phyloP scores from a whole-genome alignment of 1,139 yeast species.

The Spathaspora sp. region DNA sequence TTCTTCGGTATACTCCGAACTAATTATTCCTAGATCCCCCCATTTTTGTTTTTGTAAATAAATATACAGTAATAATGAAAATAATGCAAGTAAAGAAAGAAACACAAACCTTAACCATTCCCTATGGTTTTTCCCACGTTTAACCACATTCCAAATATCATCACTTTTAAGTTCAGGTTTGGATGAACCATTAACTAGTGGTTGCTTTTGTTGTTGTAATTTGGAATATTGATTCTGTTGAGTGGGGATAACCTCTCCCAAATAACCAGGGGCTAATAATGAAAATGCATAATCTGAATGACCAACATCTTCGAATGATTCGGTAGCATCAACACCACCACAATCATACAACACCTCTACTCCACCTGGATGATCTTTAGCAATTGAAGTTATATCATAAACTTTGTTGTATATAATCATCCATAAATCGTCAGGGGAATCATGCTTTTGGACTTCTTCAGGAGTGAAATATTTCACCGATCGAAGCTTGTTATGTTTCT shows the following conservation, averaged over 20 bases:
- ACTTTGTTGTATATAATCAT: constrained; percentile 65
- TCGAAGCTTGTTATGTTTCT: background rate
- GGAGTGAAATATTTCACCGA: constrained; percentile 10
- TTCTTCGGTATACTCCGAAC: too few relatives aligned
- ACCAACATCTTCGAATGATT: constrained; percentile 54
- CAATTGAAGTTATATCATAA: constrained; percentile 53
- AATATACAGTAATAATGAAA: constrained; percentile 3
- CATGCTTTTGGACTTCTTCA: constrained; percentile 48
- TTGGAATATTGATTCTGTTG: constrained; percentile 16
- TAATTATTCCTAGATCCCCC: constrained; percentile 2
- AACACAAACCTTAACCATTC: constrained; percentile 1
- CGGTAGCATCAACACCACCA: constrained; percentile 74
- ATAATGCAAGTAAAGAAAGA: constrained; percentile 2
- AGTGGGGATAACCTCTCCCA: constrained; percentile 29
- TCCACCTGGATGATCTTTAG: constrained; percentile 67
- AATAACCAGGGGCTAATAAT: constrained; percentile 38
- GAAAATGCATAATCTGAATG: constrained; percentile 45
- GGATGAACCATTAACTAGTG: background rate
- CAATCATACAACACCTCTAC: constrained; percentile 65
- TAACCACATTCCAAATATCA: background rate
- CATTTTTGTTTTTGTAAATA: constrained; percentile 1
- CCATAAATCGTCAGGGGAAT: constrained; percentile 55
- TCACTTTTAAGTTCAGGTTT: background rate
- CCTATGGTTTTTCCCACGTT: background rate
- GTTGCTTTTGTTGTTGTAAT: background rate